Percentiles rank a stretch among this genome's conserved stretches.
These are phyloP conservation scores for Suillus sp. DNA, from an alignment of 768 basidiomycete species.

Conservation along the genomic window DNA sequence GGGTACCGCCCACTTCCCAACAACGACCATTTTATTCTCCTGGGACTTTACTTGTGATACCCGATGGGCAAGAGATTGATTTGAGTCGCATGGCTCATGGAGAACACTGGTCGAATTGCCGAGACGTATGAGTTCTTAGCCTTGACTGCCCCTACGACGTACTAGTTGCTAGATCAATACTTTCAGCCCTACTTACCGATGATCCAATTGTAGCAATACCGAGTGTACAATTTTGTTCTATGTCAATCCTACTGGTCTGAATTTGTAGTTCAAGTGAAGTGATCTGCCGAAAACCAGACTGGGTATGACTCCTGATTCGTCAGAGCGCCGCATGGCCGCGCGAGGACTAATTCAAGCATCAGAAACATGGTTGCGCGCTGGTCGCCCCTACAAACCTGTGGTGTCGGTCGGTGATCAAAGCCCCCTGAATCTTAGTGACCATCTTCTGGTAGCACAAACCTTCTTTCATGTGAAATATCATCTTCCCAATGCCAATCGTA, in stretches of 20 bases:
- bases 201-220: not conserved
- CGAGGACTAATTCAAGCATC: too few relatives aligned
- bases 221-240: not conserved
- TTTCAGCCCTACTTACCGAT: not conserved
- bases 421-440: too few relatives aligned
- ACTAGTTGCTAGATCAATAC: not conserved
- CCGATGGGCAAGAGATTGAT: not conserved
- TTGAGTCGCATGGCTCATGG: not conserved
- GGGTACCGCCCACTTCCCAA: not conserved
- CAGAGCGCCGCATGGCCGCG: too few relatives aligned
- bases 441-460: not conserved
- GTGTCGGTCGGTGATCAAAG: not conserved
- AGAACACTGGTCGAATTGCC: not conserved
- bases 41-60: not conserved
- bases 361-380: not conserved
- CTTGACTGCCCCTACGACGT: not conserved
- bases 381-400: not conserved
- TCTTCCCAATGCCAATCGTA: too few relatives aligned
- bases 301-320: not conserved
- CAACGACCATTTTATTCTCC: not conserved
- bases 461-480: not conserved
- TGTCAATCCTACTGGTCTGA: not conserved
- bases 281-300: not conserved
- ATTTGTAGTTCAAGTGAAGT: not conserved
- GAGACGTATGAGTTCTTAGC: not conserved